Evolutionary conservation across 345 rosid species (phyloP), one percentile per base, ranked within the genome.

Genomic region (Eucalyptus brandiana): DNA sequence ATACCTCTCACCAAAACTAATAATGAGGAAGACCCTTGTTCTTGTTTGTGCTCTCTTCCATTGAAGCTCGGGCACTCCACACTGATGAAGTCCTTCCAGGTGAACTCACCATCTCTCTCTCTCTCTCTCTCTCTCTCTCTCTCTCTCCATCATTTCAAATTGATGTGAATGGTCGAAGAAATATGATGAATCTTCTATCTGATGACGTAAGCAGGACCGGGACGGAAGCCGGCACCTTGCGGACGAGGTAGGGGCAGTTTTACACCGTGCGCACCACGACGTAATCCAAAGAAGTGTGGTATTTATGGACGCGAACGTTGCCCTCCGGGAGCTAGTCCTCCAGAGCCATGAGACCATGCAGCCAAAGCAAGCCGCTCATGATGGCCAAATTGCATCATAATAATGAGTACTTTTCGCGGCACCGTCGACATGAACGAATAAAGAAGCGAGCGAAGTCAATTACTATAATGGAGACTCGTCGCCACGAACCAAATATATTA

Each of bases 231-330:
- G 42, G 23, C 54, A 18, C 0, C 0, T 51, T 21, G 80, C 3
- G 2, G 3, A 4, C 12, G 13, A 10, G 0, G 54, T 51, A 0
- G 26, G 2, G 6, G 14, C 21, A 51, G 21, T 0, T 72, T 5
- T 34, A 19, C 2, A 18, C 80, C 80, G 2, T 72, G 81, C 81
- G 0, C 0, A 34, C 45, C 44, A 2, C 26, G 2, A 34, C 9
- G 1, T 30, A 11, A 12, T 0, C 72, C 23, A 7, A n/a, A 50
- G 21, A 17, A 51, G 54, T 15, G 76, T n/a, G 0, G 3, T 32
- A 4, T 4, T 9, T 15, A 18, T 65, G 4, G 0, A 5, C 17
- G 8, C 14, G 1, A 1, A 12, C 18, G 9, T n/a, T 67, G 80
- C 40, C 11, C 6, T n/a, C 80, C 40, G 40, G 3, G 21, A 67